Percentiles rank a stretch among this genome's conserved stretches.
Conservation (phyloP, 106 monocot species). For the Dioscorea zingiberensis region DNA sequence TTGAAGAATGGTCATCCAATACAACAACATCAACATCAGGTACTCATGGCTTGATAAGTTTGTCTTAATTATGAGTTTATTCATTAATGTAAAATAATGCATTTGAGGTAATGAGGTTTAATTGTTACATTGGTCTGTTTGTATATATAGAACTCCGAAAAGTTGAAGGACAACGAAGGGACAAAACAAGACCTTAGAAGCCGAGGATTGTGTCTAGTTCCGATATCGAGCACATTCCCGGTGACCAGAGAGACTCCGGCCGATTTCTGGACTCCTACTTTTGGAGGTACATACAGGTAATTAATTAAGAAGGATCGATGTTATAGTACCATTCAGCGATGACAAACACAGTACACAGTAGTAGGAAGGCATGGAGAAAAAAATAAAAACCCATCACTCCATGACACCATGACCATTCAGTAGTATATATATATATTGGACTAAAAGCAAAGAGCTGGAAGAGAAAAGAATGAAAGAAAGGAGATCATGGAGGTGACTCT, state of each 20-base stretch:
- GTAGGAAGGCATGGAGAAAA: background rate
- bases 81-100: background rate
- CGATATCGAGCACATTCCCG: slow-evolving; percentile 52
- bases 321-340: background rate
- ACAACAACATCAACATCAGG: slow-evolving; percentile 9
- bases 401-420: background rate
- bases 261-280: slow-evolving; percentile 65
- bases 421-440: no score
- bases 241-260: slow-evolving; percentile 40
- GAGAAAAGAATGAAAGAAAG: no score
- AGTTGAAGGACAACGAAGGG: slow-evolving; percentile 19
- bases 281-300: slow-evolving; percentile 51
- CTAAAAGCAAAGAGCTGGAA: no score
- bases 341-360: no score
- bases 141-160: slow-evolving; percentile 19
- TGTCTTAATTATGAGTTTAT: background rate
- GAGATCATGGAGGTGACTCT: background rate
- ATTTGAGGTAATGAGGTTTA: background rate
- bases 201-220: slow-evolving; percentile 72
- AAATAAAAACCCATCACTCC: background rate
- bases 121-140: background rate
- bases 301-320: slow-evolving; percentile 2
- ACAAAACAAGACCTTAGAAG: slow-evolving; percentile 55
- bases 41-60: background rate
- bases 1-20: slow-evolving; percentile 21